Conservation (phyloP, 2,329 filamentous ascomycete genomes). For the Hansfordia pulvinata region DNA sequence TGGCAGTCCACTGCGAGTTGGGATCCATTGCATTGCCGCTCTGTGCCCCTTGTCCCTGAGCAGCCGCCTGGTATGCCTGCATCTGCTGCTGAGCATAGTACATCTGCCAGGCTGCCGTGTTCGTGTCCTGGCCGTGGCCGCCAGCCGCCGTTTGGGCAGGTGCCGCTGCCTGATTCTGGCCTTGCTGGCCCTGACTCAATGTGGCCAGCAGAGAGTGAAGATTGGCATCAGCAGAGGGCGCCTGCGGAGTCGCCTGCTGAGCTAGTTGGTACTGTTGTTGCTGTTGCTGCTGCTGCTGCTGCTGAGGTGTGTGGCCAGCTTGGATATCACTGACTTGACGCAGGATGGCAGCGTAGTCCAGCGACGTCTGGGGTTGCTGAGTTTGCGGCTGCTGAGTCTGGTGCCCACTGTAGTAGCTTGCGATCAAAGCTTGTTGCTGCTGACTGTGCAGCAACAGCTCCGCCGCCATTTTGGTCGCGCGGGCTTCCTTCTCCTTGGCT, state of each 20-base stretch:
- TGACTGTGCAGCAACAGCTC: constrained; percentile 28
- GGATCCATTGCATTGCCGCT: no score
- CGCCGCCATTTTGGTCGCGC: constrained; percentile 16
- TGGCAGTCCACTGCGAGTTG: no score
- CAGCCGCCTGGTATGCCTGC: no score
- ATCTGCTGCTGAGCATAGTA: no score
- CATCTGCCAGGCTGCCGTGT: neutral
- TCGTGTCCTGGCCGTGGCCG: constrained; percentile 3
- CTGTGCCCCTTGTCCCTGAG: no score
- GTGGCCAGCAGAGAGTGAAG: constrained; percentile 1
- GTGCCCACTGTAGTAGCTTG: no score
- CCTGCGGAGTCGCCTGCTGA: constrained; percentile 7
- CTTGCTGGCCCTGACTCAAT: constrained; percentile 1
- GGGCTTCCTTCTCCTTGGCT: constrained; percentile 23
- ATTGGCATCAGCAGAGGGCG: constrained; percentile 4
- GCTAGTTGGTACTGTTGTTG: constrained; percentile 11
- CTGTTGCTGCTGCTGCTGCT: constrained; percentile 14
- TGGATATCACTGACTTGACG: constrained; percentile 13
- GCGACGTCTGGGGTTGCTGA: constrained; percentile 1
- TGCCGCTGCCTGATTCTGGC: constrained; percentile 6
- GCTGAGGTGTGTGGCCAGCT: constrained; percentile 8
- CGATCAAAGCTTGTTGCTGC: constrained; percentile 12
- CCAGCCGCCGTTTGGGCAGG: constrained; percentile 7
- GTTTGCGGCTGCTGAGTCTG: neutral
- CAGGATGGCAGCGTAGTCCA: constrained; percentile 10